A percentile compares a stretch with the other conserved stretches of the same genome.
phyloP scores from a whole-genome alignment of 2,329 filamentous ascomycete genomes.

The Aspergillus caelatus region DNA sequence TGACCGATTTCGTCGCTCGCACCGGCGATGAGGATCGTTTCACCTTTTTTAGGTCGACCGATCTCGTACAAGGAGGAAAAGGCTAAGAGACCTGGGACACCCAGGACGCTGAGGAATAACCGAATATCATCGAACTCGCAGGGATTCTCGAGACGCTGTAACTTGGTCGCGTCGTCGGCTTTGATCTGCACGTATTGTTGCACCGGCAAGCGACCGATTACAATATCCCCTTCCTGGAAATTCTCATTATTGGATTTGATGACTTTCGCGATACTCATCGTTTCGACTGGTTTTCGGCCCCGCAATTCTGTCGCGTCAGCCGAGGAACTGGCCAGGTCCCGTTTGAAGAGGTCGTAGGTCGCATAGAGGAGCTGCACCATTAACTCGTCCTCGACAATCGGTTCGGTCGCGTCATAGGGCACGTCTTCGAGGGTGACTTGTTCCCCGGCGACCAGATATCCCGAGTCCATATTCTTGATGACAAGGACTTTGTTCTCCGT shows the following conservation, averaged over 20 bases:
- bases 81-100: conserved; percentile 77
- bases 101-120: conserved; percentile 73
- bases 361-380: conserved; percentile 71
- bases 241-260: conserved; percentile 68
- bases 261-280: conserved; percentile 68
- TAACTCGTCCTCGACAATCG: conserved; percentile 66
- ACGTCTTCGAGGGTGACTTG: conserved; percentile 69
- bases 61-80: conserved; percentile 76
- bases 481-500: conserved; percentile 70
- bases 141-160: conserved; percentile 68
- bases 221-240: conserved; percentile 69
- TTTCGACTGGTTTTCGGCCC: conserved; percentile 62
- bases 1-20: conserved; percentile 82
- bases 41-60: conserved; percentile 72
- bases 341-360: conserved; percentile 84
- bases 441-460: conserved; percentile 69
- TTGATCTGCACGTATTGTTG: conserved; percentile 66
- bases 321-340: conserved; percentile 73
- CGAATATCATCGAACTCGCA: conserved; percentile 51
- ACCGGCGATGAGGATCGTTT: conserved; percentile 80
- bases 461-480: conserved; percentile 70
- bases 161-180: conserved; percentile 50
- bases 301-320: conserved; percentile 68
- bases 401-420: conserved; percentile 62
- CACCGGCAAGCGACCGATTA: conserved; percentile 59